Base-by-base conservation (phyloP, 2,329 filamentous ascomycete species). In the Stemphylium vesicarium region DNA sequence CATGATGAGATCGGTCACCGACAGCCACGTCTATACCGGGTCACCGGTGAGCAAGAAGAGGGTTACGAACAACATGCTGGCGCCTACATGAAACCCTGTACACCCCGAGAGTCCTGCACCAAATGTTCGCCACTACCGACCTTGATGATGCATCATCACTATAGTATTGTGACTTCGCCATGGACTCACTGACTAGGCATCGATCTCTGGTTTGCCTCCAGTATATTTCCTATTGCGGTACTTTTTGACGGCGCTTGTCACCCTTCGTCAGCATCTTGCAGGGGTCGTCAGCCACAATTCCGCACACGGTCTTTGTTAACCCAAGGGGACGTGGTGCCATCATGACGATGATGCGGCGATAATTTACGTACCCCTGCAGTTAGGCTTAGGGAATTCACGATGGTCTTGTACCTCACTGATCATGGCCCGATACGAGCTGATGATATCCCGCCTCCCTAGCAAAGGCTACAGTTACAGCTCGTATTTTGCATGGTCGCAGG, bases 41-140 rank as follows among this genome's bases (percentile, higher is more conserved):
- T 70, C 66, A 8, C 69, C 68, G 3, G 50, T 70, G 3, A 66
- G 63, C 31, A 68, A 52, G 41, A 65, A 46, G 38, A 64, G 59
- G n/a, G 31, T 8, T 13, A 16, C 31, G 2, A 39, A 29, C 12
- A 33, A 33, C n/a, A 44, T 46, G 24, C 42, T 33, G 12, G 40
- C 12, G 12, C 53, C 53, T 31, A 33, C 39, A 18, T 57, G 49
- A 60, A 20, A 29, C 1, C 5, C 7, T 18, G n/a, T 24, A 9
- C 11, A 4, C 22, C 38, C 9, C 9, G 9, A 36, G 13, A 22
- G 20, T 39, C n/a, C 16, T 15, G 13, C 15, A 41, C 12, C 7
- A 15, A 16, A 10, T 15, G 1, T 32, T 18, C 29, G 40, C 15
- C 38, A 36, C 22, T 18, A 16, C 10, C 12, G 33, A 12, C 18